phyloP scores from a whole-genome alignment of 306 rosid species.

The Cucurbita ficifolia region DNA sequence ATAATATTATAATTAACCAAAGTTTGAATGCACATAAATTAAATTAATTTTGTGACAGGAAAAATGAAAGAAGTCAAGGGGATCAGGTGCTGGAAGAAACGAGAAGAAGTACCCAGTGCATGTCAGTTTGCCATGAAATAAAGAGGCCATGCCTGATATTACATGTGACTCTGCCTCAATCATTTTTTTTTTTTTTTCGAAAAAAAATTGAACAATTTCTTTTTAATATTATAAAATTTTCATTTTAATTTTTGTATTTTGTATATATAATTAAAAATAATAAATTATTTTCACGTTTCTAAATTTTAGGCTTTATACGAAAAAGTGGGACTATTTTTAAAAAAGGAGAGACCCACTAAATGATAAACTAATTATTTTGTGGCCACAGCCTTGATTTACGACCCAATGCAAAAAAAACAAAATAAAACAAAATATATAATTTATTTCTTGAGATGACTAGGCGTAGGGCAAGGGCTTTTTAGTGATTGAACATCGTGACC shows the following conservation, averaged over 20 bases:
- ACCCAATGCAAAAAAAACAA: neutral
- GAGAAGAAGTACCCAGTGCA: constrained; percentile 1
- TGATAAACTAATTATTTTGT: constrained; percentile 2
- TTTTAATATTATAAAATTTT: too few relatives aligned
- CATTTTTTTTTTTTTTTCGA: neutral
- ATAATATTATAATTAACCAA: too few relatives aligned
- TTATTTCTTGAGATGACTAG: neutral
- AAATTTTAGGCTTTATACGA: neutral
- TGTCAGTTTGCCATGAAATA: neutral
- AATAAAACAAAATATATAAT: neutral
- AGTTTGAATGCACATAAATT: too few relatives aligned
- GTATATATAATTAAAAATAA: too few relatives aligned
- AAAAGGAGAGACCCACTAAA: neutral
- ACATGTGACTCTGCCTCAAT: constrained; percentile 5
- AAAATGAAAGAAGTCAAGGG: too few relatives aligned
- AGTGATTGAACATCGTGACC: neutral
- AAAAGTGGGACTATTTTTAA: neutral
- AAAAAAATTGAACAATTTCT: too few relatives aligned
- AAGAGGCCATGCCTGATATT: neutral
- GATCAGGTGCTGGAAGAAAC: neutral
- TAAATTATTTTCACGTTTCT: neutral
- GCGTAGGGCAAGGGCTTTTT: neutral
- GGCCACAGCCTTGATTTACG: neutral
- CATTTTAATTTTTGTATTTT: too few relatives aligned
- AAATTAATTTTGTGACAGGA: too few relatives aligned